Conservation (phyloP, 805 yeast species). For the Yamadazyma ubonensis region DNA sequence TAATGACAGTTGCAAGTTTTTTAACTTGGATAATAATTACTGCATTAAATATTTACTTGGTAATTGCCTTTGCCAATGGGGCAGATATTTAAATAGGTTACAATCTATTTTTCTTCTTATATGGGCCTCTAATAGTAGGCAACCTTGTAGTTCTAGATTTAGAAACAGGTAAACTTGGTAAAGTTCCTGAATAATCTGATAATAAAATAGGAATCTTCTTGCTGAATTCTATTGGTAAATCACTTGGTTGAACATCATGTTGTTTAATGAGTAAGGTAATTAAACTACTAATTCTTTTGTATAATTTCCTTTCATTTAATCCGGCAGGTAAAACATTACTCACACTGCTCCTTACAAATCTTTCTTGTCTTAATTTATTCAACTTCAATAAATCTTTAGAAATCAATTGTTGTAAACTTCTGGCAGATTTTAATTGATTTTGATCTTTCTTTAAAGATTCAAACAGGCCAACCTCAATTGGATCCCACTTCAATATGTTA, state of each 20-base stretch:
- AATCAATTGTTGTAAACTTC: slow-evolving; percentile 33
- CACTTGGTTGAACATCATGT: slow-evolving; percentile 24
- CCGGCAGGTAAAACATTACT: slow-evolving; percentile 27
- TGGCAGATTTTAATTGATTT: slow-evolving; percentile 23
- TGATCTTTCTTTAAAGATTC: slow-evolving; percentile 26
- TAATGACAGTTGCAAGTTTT: slow-evolving; percentile 32
- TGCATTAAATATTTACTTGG: slow-evolving; percentile 39
- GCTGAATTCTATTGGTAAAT: slow-evolving; percentile 30
- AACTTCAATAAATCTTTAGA: slow-evolving; percentile 32
- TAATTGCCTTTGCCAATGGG: slow-evolving; percentile 41
- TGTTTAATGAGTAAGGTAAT: slow-evolving; percentile 32
- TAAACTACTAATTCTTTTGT: slow-evolving; percentile 31
- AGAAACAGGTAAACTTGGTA: slow-evolving; percentile 57
- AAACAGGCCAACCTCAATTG: slow-evolving; percentile 26
- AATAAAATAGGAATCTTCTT: slow-evolving; percentile 64
- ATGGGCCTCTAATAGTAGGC: slow-evolving; percentile 40
- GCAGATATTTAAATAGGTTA: slow-evolving; percentile 29
- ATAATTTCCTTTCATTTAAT: slow-evolving; percentile 25
- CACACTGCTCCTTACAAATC: slow-evolving; percentile 31
- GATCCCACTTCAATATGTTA: slow-evolving; percentile 36
- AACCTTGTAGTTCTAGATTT: slow-evolving; percentile 25
- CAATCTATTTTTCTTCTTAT: slow-evolving; percentile 31
- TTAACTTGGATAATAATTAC: slow-evolving; percentile 41
- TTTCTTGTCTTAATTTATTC: slow-evolving; percentile 41
- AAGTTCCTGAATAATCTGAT: slow-evolving; percentile 71